These are phyloP conservation scores for Corymbia calophylla DNA, from an alignment of 441 rosid genomes.

Conservation along the genomic window DNA sequence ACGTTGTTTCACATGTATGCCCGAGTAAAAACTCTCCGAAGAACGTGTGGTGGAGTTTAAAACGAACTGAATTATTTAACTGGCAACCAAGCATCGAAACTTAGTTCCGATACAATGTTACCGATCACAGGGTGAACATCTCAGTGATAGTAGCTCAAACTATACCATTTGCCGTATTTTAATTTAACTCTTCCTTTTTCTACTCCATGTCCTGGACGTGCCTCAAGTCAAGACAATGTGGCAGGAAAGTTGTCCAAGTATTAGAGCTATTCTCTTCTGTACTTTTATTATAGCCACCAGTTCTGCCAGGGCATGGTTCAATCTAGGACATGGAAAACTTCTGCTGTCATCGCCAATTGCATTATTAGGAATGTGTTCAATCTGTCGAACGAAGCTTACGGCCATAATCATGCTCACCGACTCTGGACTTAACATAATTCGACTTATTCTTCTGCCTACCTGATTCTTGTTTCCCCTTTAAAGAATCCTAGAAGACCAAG, in stretches of 20 bases:
- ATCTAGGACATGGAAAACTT: not conserved
- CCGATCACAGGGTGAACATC: not conserved
- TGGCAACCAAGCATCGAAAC: not conserved
- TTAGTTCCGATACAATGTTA: not conserved
- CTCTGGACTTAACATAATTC: not conserved
- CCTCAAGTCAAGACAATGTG: not conserved
- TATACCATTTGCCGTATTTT: not conserved
- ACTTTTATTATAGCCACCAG: not conserved
- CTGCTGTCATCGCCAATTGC: not conserved
- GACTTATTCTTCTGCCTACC: not conserved
- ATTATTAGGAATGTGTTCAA: not conserved
- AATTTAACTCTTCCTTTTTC: not conserved
- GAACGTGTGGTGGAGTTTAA: not conserved
- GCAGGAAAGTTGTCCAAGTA: not conserved
- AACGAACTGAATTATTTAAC: not conserved
- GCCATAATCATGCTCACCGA: not conserved
- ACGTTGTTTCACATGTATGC: not conserved
- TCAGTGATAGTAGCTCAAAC: not conserved
- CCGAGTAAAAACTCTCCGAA: not conserved
- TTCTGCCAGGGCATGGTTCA: not conserved
- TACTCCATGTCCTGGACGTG: not conserved
- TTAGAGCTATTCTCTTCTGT: not conserved
- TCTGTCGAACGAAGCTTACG: not conserved
- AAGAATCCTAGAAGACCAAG: not conserved
- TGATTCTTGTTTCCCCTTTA: not conserved